Evolutionary conservation across 306 rosid genomes (phyloP), one percentile per base, ranked within the genome.

Genomic region (Vigna hirtella): DNA sequence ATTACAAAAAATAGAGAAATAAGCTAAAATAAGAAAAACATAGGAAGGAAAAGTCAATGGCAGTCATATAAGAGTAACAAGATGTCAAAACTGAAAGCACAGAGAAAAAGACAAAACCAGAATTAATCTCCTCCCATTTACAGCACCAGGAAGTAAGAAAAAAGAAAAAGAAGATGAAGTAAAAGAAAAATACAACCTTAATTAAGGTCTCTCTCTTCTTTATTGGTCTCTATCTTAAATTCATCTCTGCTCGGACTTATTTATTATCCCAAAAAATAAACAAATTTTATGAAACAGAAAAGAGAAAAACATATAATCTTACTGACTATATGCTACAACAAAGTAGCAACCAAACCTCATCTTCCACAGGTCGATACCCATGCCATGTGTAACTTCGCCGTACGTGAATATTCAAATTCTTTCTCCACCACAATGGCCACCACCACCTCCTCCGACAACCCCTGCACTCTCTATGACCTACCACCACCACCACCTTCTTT

Each of bases 191-290:
- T 45, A 83, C 78, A 78, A 79, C 80, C 66, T 76, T 69, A 83
- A 73, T 81, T 74, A 56, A 78, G 83, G 83, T 83, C 49, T 72
- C 74, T 70, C 51, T 68, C 45, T 59, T 17, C 30, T 40, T 78
- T 84, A 38, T 77, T 89, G 80, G 34, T 61, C 55, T 56, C 38
- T 78, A 77, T 69, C 74, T 55, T 64, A 75, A 75, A 65, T 67
- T 70, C 51, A 49, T 59, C 81, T 79, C 66, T 76, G 71, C 43
- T 70, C 73, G 47, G 38, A 48, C 84, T 87, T 90, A 86, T 85
- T 91, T 72, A 85, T 76, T 73, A 74, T 57, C 83, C 66, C 53
- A 52, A 86, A 84, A 88, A 88, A 82, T 85, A 81, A 90, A 88
- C 78, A 84, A 87, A 79, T 87, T 80, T 81, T 78, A 59, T 83